These are phyloP conservation scores for Aspergillus ruber DNA, from an alignment of 2,329 filamentous ascomycete genomes.

Conservation along the genomic window DNA sequence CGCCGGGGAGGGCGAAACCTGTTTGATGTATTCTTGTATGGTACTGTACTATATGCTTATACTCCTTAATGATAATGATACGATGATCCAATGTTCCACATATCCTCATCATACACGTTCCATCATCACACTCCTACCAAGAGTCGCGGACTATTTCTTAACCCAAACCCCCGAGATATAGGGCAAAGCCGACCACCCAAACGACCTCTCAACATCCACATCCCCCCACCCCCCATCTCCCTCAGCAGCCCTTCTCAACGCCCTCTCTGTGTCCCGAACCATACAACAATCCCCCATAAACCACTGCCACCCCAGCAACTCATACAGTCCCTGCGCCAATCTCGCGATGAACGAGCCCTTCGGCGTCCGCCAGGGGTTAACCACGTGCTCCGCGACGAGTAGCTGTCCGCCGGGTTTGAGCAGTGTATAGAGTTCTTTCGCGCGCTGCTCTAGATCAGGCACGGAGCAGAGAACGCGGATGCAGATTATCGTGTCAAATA, in stretches of 20 bases:
- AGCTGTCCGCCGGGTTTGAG: slow-evolving; percentile 51
- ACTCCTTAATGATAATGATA: no score
- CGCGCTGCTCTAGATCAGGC: slow-evolving; percentile 41
- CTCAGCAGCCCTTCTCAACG: slow-evolving; percentile 37
- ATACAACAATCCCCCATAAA: slow-evolving; percentile 49
- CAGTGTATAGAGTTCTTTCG: slow-evolving; percentile 43
- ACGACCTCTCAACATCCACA: slow-evolving; percentile 40
- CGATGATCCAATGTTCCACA: no score
- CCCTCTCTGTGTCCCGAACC: slow-evolving; percentile 43
- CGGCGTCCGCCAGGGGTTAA: slow-evolving; percentile 44
- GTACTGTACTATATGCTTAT: no score
- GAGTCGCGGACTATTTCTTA: slow-evolving; percentile 22
- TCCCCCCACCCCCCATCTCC: slow-evolving; percentile 43
- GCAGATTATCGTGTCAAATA: slow-evolving; percentile 52
- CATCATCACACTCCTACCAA: background rate
- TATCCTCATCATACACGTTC: background rate
- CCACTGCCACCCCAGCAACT: slow-evolving; percentile 44
- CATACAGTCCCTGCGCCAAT: slow-evolving; percentile 42
- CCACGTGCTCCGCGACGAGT: slow-evolving; percentile 52
- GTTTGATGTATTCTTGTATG: background rate
- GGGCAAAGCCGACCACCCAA: slow-evolving; percentile 32
- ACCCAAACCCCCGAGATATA: slow-evolving; percentile 38
- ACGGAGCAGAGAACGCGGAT: slow-evolving; percentile 52
- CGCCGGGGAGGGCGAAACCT: slow-evolving; percentile 32
- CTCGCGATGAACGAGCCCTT: slow-evolving; percentile 42